Evolutionary conservation across 177 flowering plant genomes (phyloP), one percentile per base, ranked within the genome.

Genomic region (Telopea speciosissima): DNA sequence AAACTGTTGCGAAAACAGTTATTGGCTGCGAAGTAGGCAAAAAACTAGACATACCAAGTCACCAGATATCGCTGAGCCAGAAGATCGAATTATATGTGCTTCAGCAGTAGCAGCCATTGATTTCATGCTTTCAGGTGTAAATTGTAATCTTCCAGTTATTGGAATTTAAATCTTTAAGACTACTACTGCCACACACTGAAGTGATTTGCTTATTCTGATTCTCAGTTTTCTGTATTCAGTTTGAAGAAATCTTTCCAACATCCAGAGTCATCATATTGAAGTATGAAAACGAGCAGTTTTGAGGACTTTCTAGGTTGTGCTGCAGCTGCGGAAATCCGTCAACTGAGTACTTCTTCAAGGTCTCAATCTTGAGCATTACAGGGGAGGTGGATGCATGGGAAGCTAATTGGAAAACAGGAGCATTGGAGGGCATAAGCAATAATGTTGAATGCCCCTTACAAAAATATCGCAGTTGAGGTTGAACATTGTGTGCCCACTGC

Each of bases 1-100:
- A 90, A 92, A 70, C 74, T 81, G 40, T 91, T 87, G 92, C 76
- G 88, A 44, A 89, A 86, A 77, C 97, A 91, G 63, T 66, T 91
- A 69, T 21, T 87, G 45, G 68, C 76, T 72, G 97, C 93, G 7
- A 89, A 80, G 74, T 92, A 88, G 65, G 83, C 92, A 33, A 84
- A 91, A 70, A 75, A 66, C 87, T 88, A 25, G 91, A 89, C 77
- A 78, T 79, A 25, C 72, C 86, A 60, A 88, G 91, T 73, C 68
- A 66, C 61, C 75, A 93, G 19, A 49, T 90, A 22, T 83, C 85
- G 42, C 76, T 89, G 64, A 73, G 81, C 78, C 79, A 80, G 62
- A 82, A 75, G 79, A 81, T 75, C 97, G 88, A 78, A 82, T 76
- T 72, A 72, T 88, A 25, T 89, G 94, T 66, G 68, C 81, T 73